phyloP scores from a whole-genome alignment of 2,329 filamentous ascomycete genomes.

The Stemphylium beticola region DNA sequence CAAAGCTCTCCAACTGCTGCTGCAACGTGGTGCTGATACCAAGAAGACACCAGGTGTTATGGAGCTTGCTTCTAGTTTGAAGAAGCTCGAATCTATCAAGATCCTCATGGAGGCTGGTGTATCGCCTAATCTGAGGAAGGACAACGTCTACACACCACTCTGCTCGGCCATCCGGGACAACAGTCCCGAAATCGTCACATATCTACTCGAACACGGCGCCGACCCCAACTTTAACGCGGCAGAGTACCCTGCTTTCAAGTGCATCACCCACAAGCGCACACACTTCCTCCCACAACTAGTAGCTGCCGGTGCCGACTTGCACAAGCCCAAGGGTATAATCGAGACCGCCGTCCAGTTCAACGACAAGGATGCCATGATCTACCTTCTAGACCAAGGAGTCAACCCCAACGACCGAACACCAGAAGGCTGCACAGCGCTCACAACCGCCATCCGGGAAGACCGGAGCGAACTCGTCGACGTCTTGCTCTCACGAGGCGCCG shows the following conservation, averaged over 20 bases:
- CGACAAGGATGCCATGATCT: slow-evolving; percentile 65
- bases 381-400: slow-evolving; percentile 66
- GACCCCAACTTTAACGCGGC: slow-evolving; percentile 62
- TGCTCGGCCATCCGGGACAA: slow-evolving; percentile 73
- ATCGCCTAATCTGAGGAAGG: slow-evolving; percentile 67
- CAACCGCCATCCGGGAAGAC: slow-evolving; percentile 69
- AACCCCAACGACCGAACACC: slow-evolving; percentile 65
- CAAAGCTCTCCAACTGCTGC: slow-evolving; percentile 63
- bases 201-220: slow-evolving; percentile 62
- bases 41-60: slow-evolving; percentile 68
- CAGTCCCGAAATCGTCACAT: slow-evolving; percentile 64
- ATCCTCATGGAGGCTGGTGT: slow-evolving; percentile 65
- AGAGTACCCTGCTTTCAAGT: slow-evolving; percentile 72
- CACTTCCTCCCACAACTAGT: slow-evolving; percentile 65
- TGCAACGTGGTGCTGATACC: slow-evolving; percentile 64
- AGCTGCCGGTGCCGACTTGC: slow-evolving; percentile 65
- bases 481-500: slow-evolving; percentile 64
- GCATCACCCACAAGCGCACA: slow-evolving; percentile 68
- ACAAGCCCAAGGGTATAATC: slow-evolving; percentile 67
- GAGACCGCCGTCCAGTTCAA: slow-evolving; percentile 69
- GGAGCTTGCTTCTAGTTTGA: slow-evolving; percentile 68
- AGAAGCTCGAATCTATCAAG: slow-evolving; percentile 67
- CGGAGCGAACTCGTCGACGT: slow-evolving; percentile 65
- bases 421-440: slow-evolving; percentile 67
- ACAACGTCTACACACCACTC: slow-evolving; percentile 70